Base-by-base conservation (phyloP, 495 filamentous ascomycete species). In the Gamarada debralockiae region DNA sequence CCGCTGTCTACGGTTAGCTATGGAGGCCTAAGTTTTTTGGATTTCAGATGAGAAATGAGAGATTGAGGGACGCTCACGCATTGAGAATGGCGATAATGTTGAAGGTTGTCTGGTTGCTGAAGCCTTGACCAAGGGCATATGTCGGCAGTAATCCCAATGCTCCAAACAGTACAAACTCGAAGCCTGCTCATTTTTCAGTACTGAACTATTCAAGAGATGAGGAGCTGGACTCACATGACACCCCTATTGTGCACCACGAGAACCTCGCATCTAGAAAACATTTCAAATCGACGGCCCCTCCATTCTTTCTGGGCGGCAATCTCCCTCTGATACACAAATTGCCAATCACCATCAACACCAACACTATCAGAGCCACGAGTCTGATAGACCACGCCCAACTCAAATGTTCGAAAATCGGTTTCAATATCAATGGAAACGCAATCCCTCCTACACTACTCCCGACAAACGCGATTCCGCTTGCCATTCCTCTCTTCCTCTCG, bases 401-500 rank as follows among this genome's bases (percentile, higher is more conserved):
- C 9, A 80, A 67, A 2, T 63, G 58, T 0, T 71, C 66, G 3
- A 85, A 71, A 2, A 76, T 61, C 0, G 62, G 55, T 29, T 77
- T 72, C 27, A 86, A 63, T 15, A 79, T 54, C 14, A 86, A 55
- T 8, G 84, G 84, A 47, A 86, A 80, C 2, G 79, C 66, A 27
- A 85, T 76, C 12, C 84, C 83, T 13, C 84, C 84, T 17, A 81
- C 68, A 5, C 78, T 79, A 5, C 79, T 78, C 0, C 81, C 77
- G 0, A 74, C 79, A 55, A 80, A 78, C 14, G 82, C 79, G 29
- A 85, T 70, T n/a, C 84, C 84, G n/a, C 76, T 82, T 0, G 82
- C 83, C 3, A 86, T 64, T 0, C 78, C 84, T 1, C 83, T 74
- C 15, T 76, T 77, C 9, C 53, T 60, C 49, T 83, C 70, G 65